Conservation (phyloP, 2,329 filamentous ascomycete genomes). For the Mycogone perniciosa region DNA sequence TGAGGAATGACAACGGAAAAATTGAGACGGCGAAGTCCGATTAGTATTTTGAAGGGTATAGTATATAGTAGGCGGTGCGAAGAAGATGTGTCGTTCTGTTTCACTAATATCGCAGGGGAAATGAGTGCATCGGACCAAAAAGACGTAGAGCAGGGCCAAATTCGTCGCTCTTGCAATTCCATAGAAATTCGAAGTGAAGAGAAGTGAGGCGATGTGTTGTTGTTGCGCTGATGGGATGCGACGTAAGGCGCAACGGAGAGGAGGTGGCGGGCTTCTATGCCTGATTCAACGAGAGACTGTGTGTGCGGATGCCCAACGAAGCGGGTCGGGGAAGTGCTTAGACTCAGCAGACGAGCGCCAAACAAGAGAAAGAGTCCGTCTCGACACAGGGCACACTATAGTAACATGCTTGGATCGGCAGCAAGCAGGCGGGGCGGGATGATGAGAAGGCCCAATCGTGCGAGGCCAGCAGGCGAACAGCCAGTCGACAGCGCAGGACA, state of each 20-base stretch:
- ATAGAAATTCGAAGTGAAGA: background rate
- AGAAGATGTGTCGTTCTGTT: background rate
- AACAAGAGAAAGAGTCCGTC: constrained; percentile 6
- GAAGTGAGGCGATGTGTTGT: background rate
- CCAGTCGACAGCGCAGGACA: constrained; percentile 3
- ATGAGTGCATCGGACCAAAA: constrained; percentile 8
- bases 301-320: constrained; percentile 11
- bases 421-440: constrained; percentile 10
- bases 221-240: background rate
- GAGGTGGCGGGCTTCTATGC: constrained; percentile 6
- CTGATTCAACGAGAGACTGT: constrained; percentile 4
- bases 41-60: constrained; percentile 3
- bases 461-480: background rate
- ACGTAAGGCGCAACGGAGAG: background rate
- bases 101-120: constrained; percentile 4
- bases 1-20: constrained; percentile 20
- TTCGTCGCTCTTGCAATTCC: background rate
- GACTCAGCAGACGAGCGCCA: background rate
- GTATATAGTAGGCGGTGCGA: constrained; percentile 6
- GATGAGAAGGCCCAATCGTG: constrained; percentile 8
- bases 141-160: constrained; percentile 1
- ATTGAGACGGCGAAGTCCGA: background rate
- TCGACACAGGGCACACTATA: background rate
- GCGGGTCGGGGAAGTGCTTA: constrained; percentile 1
- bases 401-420: constrained; percentile 10